phyloP scores from a whole-genome alignment of 2,329 filamentous ascomycete species.

The Dactylellina haptotyla region DNA sequence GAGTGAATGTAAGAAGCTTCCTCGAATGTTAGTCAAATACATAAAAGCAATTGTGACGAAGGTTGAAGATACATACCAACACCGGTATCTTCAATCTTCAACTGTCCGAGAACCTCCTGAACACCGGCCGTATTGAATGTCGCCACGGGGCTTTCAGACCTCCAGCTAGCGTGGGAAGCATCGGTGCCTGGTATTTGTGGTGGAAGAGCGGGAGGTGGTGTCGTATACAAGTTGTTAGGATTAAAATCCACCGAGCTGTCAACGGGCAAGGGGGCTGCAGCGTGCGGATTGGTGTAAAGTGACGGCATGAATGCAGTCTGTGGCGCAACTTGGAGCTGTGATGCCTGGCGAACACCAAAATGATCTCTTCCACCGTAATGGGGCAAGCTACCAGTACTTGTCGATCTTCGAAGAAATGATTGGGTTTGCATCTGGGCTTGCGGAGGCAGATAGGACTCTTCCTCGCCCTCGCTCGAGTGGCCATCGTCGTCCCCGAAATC shows the following conservation, averaged over 20 bases:
- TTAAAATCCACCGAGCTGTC: constrained; percentile 41
- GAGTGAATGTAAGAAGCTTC: constrained; percentile 73
- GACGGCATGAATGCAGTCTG: constrained; percentile 48
- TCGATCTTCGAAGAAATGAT: constrained; percentile 53
- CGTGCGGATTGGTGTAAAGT: constrained; percentile 21
- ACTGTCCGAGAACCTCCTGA: constrained; percentile 81
- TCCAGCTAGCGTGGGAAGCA: constrained; percentile 36
- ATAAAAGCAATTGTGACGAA: constrained; percentile 22
- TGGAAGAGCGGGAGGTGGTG: constrained; percentile 36
- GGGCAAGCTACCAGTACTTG: constrained; percentile 49
- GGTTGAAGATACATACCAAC: constrained; percentile 71
- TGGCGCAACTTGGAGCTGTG: constrained; percentile 46
- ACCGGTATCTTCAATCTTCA: constrained; percentile 87
- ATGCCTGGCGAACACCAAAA: constrained; percentile 41
- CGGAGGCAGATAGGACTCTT: constrained; percentile 61
- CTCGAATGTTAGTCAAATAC: constrained; percentile 9
- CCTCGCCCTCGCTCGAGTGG: constrained; percentile 60
- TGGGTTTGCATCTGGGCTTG: constrained; percentile 53
- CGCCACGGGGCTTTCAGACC: constrained; percentile 39
- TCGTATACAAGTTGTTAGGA: constrained; percentile 33
- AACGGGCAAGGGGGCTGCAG: constrained; percentile 9
- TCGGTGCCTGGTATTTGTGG: constrained; percentile 43
- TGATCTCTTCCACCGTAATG: constrained; percentile 47
- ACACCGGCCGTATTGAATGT: constrained; percentile 70
- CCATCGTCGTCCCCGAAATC: constrained; percentile 62